phyloP scores from a whole-genome alignment of 257 asterid genomes.

The Fraxinus anomala region DNA sequence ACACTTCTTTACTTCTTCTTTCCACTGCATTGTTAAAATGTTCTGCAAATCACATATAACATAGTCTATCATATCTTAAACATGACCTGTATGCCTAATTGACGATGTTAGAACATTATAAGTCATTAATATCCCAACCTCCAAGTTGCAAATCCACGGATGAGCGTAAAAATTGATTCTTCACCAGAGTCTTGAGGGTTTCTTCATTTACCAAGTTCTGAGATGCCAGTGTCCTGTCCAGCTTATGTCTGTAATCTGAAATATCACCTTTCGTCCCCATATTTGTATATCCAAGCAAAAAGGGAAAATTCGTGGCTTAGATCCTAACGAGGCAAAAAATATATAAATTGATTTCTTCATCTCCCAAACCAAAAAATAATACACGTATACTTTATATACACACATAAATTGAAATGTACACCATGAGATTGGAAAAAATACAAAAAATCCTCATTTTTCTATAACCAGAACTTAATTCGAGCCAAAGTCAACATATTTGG shows the following conservation, averaged over 20 bases:
- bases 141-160: slow-evolving; percentile 23
- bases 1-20: slow-evolving; percentile 68
- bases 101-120: slow-evolving; percentile 1
- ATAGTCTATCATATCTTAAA: not conserved
- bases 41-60: slow-evolving; percentile 45
- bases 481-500: not conserved
- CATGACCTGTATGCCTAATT: not conserved
- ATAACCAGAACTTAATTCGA: not conserved
- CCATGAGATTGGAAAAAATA: not conserved
- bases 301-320: slow-evolving; percentile 1
- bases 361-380: slow-evolving; percentile 2
- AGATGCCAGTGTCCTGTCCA: slow-evolving; percentile 64
- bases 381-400: not conserved
- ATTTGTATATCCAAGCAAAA: slow-evolving; percentile 38
- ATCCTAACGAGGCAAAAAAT: slow-evolving; percentile 23
- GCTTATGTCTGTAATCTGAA: slow-evolving; percentile 52
- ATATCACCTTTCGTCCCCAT: slow-evolving; percentile 53
- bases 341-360: slow-evolving; percentile 6
- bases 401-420: not conserved
- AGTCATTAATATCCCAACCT: slow-evolving; percentile 33
- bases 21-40: slow-evolving; percentile 48
- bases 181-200: slow-evolving; percentile 51
- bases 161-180: slow-evolving; percentile 59
- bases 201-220: slow-evolving; percentile 49
- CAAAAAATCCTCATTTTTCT: not conserved